A percentile compares a stretch with the other conserved stretches of the same genome.
These are phyloP conservation scores for Voacanga thouarsii DNA, from an alignment of 257 asterid species.

Conservation along the genomic window DNA sequence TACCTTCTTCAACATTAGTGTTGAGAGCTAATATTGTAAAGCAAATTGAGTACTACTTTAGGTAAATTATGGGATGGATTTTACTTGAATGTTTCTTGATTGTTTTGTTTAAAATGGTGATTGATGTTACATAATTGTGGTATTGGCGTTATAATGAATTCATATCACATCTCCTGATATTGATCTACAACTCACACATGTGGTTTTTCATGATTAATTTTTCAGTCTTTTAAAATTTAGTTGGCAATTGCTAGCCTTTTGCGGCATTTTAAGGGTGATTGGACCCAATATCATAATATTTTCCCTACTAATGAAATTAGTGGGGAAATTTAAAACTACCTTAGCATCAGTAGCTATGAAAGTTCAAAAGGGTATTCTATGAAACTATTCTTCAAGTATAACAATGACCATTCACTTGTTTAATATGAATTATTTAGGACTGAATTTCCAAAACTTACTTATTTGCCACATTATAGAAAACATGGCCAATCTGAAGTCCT, in stretches of 20 bases:
- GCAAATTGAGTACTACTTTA: constrained; percentile 97
- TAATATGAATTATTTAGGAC: neutral
- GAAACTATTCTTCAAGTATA: neutral
- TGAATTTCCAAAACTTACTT: neutral
- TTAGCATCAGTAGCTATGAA: neutral
- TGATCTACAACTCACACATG: neutral
- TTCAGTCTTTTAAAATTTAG: neutral
- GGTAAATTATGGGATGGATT: constrained; percentile 39
- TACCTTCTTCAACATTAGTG: constrained; percentile 44
- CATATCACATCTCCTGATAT: neutral
- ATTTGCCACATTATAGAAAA: neutral
- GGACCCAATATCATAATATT: neutral
- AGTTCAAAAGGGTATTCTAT: neutral
- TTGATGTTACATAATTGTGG: neutral
- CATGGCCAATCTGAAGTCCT: neutral
- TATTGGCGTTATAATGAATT: neutral
- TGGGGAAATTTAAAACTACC: neutral
- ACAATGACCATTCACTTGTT: neutral
- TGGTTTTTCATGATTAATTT: neutral
- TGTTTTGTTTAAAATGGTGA: neutral
- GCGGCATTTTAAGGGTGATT: neutral
- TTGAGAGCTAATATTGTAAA: constrained; percentile 52
- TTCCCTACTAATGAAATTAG: neutral
- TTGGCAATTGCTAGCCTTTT: neutral
- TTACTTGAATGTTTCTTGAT: neutral